A percentile compares a stretch with the other conserved stretches of the same genome.
phyloP scores from a whole-genome alignment of 768 basidiomycete genomes.

The Mycena rebaudengoi region DNA sequence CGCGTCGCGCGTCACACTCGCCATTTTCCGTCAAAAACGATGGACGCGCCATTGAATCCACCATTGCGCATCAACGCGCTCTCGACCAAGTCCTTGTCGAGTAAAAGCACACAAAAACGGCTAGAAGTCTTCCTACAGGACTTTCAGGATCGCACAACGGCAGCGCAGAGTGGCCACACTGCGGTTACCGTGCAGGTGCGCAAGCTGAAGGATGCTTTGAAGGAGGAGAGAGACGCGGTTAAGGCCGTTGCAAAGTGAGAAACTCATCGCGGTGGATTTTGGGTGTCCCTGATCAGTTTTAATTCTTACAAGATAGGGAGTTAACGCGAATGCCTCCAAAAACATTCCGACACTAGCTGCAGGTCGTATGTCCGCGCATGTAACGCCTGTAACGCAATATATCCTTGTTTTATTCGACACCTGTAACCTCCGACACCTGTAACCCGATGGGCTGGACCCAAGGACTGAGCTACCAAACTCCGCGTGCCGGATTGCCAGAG shows the following conservation, averaged over 20 bases:
- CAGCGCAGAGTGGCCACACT: conserved; percentile 59
- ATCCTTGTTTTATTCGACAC: too few species aligned
- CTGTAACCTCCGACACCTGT: too few species aligned
- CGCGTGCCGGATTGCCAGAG: too few species aligned
- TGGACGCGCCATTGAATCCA: conserved; percentile 59
- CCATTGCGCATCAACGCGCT: conserved; percentile 55
- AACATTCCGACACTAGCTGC: too few species aligned
- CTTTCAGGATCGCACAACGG: conserved; percentile 54
- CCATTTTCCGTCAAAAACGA: conserved; percentile 20
- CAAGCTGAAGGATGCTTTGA: conserved; percentile 61
- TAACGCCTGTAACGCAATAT: too few species aligned
- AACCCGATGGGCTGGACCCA: too few species aligned
- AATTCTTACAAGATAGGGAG: too few species aligned
- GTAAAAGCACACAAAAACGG: conserved; percentile 48
- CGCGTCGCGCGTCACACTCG: background rate
- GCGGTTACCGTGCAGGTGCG: conserved; percentile 68
- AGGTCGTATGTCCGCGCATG: too few species aligned
- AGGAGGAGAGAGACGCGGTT: conserved; percentile 54
- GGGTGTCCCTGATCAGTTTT: too few species aligned
- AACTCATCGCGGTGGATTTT: too few species aligned
- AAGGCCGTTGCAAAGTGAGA: conserved; percentile 15
- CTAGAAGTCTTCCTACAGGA: conserved; percentile 59
- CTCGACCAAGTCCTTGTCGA: conserved; percentile 45
- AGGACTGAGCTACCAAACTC: too few species aligned
- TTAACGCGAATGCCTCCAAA: too few species aligned